Conservation (phyloP, 805 yeast species). For the Saturnispora bothae region DNA sequence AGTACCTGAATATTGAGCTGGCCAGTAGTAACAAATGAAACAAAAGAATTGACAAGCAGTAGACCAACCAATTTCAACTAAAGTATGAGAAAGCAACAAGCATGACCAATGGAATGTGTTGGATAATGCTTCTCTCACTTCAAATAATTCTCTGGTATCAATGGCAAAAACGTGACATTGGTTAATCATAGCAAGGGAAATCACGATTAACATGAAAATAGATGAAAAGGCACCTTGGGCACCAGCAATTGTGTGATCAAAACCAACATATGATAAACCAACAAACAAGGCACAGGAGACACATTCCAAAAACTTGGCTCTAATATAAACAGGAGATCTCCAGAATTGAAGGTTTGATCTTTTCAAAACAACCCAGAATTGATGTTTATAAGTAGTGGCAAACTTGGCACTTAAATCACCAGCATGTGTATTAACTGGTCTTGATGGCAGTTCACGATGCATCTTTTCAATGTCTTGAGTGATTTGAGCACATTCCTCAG, state of each 20-base stretch:
- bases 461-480: constrained; percentile 25
- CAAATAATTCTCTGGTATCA: constrained; percentile 49
- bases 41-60: constrained; percentile 39
- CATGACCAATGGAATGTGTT: constrained; percentile 66
- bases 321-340: constrained; percentile 42
- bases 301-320: constrained; percentile 38
- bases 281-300: constrained; percentile 36
- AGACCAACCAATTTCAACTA: constrained; percentile 56
- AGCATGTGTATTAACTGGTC: constrained; percentile 17
- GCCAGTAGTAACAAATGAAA: constrained; percentile 29
- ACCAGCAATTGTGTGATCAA: constrained; percentile 41
- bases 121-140: constrained; percentile 58
- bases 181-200: constrained; percentile 51
- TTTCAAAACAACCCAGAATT: constrained; percentile 27
- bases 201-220: constrained; percentile 45
- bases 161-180: constrained; percentile 54
- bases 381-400: constrained; percentile 38
- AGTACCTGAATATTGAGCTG: constrained; percentile 27
- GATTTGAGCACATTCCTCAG: constrained; percentile 25
- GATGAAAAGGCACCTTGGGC: constrained; percentile 46
- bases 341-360: constrained; percentile 35
- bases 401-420: constrained; percentile 25
- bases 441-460: constrained; percentile 20
- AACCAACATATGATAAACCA: constrained; percentile 51
- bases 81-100: constrained; percentile 40